These are phyloP conservation scores for Reticulascus tulasneorum DNA, from an alignment of 2,329 filamentous ascomycete species.

Conservation along the genomic window DNA sequence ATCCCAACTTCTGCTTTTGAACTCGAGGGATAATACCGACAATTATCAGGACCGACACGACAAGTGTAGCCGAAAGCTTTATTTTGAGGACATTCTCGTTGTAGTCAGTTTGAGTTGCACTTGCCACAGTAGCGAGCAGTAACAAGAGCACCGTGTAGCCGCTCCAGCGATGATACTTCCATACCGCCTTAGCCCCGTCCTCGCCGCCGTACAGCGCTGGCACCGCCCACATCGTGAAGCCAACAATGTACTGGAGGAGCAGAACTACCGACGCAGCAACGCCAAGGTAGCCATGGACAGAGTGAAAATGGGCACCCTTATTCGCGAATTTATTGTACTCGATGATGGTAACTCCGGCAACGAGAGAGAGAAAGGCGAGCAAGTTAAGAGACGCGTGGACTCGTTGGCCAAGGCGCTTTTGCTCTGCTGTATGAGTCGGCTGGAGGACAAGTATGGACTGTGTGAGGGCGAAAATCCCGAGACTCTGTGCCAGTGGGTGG, in stretches of 20 bases:
- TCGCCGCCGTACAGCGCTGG: slow-evolving; percentile 74
- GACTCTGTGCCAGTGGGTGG: slow-evolving; percentile 69
- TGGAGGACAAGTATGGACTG: slow-evolving; percentile 84
- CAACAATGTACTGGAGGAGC: slow-evolving; percentile 69
- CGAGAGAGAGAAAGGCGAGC: slow-evolving; percentile 56
- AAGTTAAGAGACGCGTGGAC: slow-evolving; percentile 69
- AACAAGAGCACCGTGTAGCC: slow-evolving; percentile 73
- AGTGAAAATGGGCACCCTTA: slow-evolving; percentile 69
- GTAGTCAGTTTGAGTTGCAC: slow-evolving; percentile 74
- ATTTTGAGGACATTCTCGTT: slow-evolving; percentile 66
- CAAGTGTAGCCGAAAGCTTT: slow-evolving; percentile 69
- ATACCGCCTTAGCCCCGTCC: slow-evolving; percentile 74
- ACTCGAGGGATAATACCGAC: slow-evolving; percentile 73
- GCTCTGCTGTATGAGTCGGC: slow-evolving; percentile 71
- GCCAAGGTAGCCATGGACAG: slow-evolving; percentile 79
- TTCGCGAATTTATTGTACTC: slow-evolving; percentile 78
- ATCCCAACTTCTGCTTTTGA: slow-evolving; percentile 75
- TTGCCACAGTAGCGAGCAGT: slow-evolving; percentile 68
- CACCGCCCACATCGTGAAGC: slow-evolving; percentile 76
- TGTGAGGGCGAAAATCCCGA: slow-evolving; percentile 69
- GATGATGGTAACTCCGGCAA: slow-evolving; percentile 66
- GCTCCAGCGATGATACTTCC: slow-evolving; percentile 80
- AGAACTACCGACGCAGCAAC: slow-evolving; percentile 68
- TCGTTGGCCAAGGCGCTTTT: slow-evolving; percentile 62
- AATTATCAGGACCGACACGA: slow-evolving; percentile 63